Evolutionary conservation across 2,329 filamentous ascomycete species (phyloP), one percentile per base, ranked within the genome.

Genomic region (Coniochaeta sp.): DNA sequence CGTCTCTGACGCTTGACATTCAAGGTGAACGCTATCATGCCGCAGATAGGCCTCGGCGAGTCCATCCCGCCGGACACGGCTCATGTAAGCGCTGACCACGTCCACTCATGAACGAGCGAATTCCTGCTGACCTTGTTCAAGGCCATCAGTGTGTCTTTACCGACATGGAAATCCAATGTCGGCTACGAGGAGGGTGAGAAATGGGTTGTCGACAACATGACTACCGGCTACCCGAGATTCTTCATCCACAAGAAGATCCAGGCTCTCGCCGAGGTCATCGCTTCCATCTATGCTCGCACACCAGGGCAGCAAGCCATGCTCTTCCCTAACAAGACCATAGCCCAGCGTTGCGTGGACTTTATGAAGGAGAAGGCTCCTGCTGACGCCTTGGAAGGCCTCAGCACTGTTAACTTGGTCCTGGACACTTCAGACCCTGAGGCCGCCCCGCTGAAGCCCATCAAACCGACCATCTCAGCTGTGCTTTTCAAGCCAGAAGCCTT

Each of bases 61-160:
- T 84, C 89, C 6, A 90, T 93, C 62, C 90, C 90, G 60, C 83
- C 87, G 43, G 86, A 93, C 71, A 93, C 89, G 60, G 84, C 88
- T 61, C 90, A 93, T 79, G 89, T 91, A 78, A 33, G 40, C 34
- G 26, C 62, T 6, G 44, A 19, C n/a, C 19, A 12, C 33, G 22
- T 17, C 6, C 4, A 55, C 14, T 36, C 8, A 26, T 3, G 5
- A 2, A 38, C 33, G 22, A 31, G n/a, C 36, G 11, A 22, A 44
- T 26, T 6, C 17, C 2, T 3, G 36, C 19, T 56, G 22, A 9
- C 57, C 19, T 24, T 19, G 1, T 28, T 22, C 1, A 59, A 97
- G 93, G 95, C 93, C 65, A 91, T 98, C 65, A 98, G 93, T 73
- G 93, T 98, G 47, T 98, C 95, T 17, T 79, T 99, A 28, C 95